These are phyloP conservation scores for Asterophora lycoperdoides DNA, from an alignment of 768 basidiomycete genomes.

Conservation along the genomic window DNA sequence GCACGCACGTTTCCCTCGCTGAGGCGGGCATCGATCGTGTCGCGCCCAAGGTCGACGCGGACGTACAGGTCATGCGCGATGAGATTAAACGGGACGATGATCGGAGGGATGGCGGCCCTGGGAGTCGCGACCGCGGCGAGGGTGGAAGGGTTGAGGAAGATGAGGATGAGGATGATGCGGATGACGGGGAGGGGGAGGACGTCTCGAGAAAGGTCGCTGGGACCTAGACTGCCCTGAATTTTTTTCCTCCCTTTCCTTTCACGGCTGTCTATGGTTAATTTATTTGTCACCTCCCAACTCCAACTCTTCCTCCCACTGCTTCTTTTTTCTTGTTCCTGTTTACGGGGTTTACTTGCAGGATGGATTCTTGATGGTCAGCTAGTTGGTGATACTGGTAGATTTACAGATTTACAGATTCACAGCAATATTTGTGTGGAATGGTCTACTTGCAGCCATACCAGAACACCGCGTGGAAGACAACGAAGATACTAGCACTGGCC, in stretches of 20 bases:
- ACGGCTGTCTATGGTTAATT: not conserved
- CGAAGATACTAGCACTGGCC: no score
- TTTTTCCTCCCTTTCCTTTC: not conserved
- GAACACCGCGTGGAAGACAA: no score
- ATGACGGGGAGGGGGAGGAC: constrained; percentile 22
- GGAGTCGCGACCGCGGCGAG: constrained; percentile 24
- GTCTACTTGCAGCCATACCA: no score
- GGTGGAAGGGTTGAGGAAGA: constrained; percentile 27
- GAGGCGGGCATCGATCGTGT: constrained; percentile 87
- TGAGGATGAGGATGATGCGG: constrained; percentile 29
- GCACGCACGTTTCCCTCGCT: constrained; percentile 79
- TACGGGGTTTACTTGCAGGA: no score
- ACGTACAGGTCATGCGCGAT: constrained; percentile 77
- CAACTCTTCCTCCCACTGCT: no score
- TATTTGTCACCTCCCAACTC: not conserved
- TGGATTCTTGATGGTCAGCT: no score
- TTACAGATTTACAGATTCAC: no score
- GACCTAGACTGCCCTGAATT: not conserved
- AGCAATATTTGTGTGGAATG: no score
- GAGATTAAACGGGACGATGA: constrained; percentile 71
- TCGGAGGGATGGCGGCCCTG: constrained; percentile 34
- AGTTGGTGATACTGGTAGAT: no score
- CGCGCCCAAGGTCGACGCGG: constrained; percentile 79
- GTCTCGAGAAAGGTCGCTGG: constrained; percentile 28
- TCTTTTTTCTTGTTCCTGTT: no score